These are phyloP conservation scores for Priceomyces castillae DNA, from an alignment of 805 yeast genomes.

Conservation along the genomic window DNA sequence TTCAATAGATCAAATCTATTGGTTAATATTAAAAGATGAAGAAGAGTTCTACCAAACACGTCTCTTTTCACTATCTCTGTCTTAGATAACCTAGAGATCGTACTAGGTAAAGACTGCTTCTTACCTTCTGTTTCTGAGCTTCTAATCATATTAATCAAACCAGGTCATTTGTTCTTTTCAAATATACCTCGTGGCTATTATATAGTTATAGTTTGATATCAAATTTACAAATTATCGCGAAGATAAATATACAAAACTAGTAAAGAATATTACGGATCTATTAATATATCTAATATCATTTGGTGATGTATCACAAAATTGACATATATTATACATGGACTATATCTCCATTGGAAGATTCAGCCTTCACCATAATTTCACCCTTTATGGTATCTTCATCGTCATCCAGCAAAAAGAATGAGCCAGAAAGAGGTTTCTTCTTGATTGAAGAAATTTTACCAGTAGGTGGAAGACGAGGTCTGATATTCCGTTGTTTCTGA, in stretches of 20 bases:
- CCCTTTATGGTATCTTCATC: slow-evolving; percentile 2
- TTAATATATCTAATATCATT: background rate
- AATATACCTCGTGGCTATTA: background rate
- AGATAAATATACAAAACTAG: background rate
- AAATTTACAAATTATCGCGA: background rate
- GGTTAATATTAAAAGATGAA: slow-evolving; percentile 54
- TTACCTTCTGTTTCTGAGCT: slow-evolving; percentile 4
- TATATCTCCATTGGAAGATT: background rate
- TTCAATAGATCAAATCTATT: slow-evolving; percentile 48
- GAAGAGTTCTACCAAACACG: slow-evolving; percentile 63
- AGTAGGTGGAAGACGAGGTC: slow-evolving; percentile 86
- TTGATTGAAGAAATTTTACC: slow-evolving; percentile 76
- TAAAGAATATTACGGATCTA: background rate
- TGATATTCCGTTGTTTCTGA: slow-evolving; percentile 65
- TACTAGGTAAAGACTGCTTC: slow-evolving; percentile 2
- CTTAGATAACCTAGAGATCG: slow-evolving; percentile 14
- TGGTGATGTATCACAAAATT: background rate
- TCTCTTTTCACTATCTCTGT: slow-evolving; percentile 52
- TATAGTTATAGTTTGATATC: background rate
- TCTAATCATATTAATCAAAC: slow-evolving; percentile 2
- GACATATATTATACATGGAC: background rate
- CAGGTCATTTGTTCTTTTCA: background rate
- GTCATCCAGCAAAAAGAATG: slow-evolving; percentile 51
- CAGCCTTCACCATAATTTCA: background rate
- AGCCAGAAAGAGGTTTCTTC: slow-evolving; percentile 54